Conservation (phyloP, 352 stramenopile genomes). For the Globisporangium carolinianum region DNA sequence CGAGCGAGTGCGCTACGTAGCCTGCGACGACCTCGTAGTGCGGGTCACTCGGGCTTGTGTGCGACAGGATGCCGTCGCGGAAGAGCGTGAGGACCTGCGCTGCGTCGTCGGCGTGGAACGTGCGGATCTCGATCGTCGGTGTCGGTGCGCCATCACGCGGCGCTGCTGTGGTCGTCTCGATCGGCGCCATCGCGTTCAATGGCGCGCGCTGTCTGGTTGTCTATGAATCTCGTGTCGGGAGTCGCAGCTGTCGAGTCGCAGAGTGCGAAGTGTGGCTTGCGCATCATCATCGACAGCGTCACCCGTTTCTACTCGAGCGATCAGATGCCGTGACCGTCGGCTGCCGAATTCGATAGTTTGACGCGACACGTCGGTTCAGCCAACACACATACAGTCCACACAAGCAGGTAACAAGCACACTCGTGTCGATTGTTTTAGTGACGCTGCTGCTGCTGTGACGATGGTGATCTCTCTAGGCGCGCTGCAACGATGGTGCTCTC, state of each 20-base stretch:
- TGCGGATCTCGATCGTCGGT: conserved; percentile 10
- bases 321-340: neutral
- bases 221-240: too few species aligned
- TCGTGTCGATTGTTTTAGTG: neutral
- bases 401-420: too few species aligned
- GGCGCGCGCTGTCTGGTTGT: too few species aligned
- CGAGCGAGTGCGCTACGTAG: conserved; percentile 18
- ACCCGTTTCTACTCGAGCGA: neutral
- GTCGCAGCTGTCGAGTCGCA: neutral
- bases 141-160: too few species aligned
- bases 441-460: neutral
- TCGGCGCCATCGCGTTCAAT: neutral
- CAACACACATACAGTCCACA: too few species aligned
- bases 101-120: conserved; percentile 12
- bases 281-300: neutral
- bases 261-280: neutral
- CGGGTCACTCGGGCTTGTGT: conserved; percentile 4
- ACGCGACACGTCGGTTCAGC: too few species aligned
- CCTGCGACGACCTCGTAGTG: conserved; percentile 10
- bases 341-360: neutral
- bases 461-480: too few species aligned
- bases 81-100: conserved; percentile 16
- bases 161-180: neutral
- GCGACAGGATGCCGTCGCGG: conserved; percentile 8
- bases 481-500: neutral